A percentile compares a stretch with the other conserved stretches of the same genome.
Evolutionary conservation across 2,329 filamentous ascomycete species (phyloP).

Genomic region (Lachnellula subtilissima): DNA sequence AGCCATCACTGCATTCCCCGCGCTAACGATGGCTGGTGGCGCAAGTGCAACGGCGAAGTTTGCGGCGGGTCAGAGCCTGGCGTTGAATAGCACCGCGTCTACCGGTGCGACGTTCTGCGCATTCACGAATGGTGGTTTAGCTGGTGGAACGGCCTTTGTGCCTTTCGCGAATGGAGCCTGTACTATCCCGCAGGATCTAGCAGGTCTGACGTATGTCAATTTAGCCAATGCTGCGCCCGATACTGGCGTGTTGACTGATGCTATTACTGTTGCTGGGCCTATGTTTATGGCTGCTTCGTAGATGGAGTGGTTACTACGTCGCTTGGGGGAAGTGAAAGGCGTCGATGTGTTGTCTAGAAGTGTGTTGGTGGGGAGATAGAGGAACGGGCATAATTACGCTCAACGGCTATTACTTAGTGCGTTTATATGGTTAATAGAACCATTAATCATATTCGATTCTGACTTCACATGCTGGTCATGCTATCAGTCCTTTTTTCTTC

Average conservation of each 20-base stretch:
- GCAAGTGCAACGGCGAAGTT: conserved; percentile 36
- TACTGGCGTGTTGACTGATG: conserved; percentile 51
- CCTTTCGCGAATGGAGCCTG: conserved; percentile 52
- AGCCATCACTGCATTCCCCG: conserved; percentile 58
- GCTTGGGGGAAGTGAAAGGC: not conserved
- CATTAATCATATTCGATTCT: conserved; percentile 25
- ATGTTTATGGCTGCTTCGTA: conserved; percentile 45
- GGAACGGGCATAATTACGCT: not conserved
- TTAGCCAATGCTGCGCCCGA: conserved; percentile 52
- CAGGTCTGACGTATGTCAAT: conserved; percentile 63
- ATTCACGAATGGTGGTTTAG: conserved; percentile 57
- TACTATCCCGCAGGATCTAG: conserved; percentile 55
- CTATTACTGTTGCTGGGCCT: conserved; percentile 61
- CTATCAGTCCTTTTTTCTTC: not conserved
- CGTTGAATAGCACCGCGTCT: conserved; percentile 48
- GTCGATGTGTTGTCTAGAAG: no score
- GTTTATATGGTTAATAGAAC: conserved; percentile 13
- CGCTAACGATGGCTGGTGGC: conserved; percentile 46
- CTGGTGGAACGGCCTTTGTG: conserved; percentile 57
- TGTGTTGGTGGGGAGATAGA: not conserved
- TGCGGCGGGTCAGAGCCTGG: conserved; percentile 35
- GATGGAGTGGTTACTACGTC: not conserved
- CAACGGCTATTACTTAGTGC: not conserved
- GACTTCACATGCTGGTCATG: not conserved
- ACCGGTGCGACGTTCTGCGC: conserved; percentile 57